Percentiles rank a stretch among this genome's conserved stretches.
Evolutionary conservation across 1,284 basidiomycete genomes (phyloP).

Genomic region (Trichosporon ovoides): DNA sequence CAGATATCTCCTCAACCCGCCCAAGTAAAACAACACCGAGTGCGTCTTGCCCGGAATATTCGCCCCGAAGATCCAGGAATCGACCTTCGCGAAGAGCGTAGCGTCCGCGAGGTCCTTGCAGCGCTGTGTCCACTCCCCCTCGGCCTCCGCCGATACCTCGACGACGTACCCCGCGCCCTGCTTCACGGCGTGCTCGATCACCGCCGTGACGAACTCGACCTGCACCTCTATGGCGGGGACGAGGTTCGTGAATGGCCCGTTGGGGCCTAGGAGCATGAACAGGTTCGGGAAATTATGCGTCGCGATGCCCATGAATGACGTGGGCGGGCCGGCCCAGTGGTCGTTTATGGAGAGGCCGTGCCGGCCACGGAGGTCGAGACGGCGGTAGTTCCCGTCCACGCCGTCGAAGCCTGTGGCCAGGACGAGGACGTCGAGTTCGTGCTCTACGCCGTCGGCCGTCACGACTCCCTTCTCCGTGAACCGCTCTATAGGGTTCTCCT

Average conservation of each 20-base stretch:
- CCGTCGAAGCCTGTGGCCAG: conserved; percentile 17
- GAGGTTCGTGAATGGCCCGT: conserved; percentile 16
- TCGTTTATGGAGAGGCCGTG: conserved; percentile 6
- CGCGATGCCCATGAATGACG: conserved; percentile 10
- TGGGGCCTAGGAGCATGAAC: conserved; percentile 16
- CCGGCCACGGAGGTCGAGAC: conserved; percentile 12
- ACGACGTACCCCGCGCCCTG: not conserved
- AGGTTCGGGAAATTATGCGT: conserved; percentile 14
- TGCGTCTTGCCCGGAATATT: conserved; percentile 16
- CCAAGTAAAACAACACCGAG: conserved; percentile 15
- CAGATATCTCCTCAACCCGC: too few species aligned
- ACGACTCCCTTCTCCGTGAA: conserved; percentile 1
- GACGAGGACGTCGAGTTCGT: conserved; percentile 14
- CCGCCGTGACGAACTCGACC: conserved; percentile 12
- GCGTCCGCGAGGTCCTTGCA: conserved; percentile 4
- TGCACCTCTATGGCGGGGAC: conserved; percentile 14
- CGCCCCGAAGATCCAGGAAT: conserved; percentile 18
- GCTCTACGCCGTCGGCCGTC: conserved; percentile 11
- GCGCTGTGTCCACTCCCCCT: conserved; percentile 9
- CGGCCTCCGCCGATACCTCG: not conserved
- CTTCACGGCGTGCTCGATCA: not conserved
- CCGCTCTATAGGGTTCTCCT: conserved; percentile 9
- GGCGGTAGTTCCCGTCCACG: conserved; percentile 16
- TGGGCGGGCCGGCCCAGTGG: conserved; percentile 11
- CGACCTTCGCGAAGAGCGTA: conserved; percentile 11